Evolutionary conservation across 805 yeast species (phyloP), one percentile per base, ranked within the genome.

Genomic region (Monosporozyma solicola): DNA sequence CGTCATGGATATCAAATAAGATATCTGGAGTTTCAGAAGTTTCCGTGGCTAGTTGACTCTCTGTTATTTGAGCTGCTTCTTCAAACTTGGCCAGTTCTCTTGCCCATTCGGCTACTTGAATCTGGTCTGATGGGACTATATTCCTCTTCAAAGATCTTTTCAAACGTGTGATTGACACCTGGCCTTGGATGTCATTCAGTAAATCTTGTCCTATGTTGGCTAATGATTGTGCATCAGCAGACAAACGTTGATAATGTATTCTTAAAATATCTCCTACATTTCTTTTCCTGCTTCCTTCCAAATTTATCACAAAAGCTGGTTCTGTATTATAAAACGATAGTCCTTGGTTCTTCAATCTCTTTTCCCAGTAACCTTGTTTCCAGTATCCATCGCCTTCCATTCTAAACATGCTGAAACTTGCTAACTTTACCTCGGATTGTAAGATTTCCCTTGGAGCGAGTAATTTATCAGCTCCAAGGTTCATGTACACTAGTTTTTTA

Each of bases 301-400:
- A 74, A 66, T 94, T 95, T 50, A 91, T 84, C 7, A 90, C 87
- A 61, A 82, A 90, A 24, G 87, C 73, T 0, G 97, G 97, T 67
- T 95, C 83, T 57, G 87, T 85, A 61, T 90, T 95, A 66, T 89
- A 86, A 53, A 80, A 84, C 35, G 62, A 60, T 35, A 74, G 71
- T 9, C 76, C 75, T 43, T 80, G 77, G 37, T 77, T 79, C 11
- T 74, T 73, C 45, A 92, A 71, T 27, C 77, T 75, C 3, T 75
- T 74, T 54, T 80, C 72, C 99, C 99, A 92, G 67, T 88, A 92
- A 0, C 97, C 98, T 56, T 81, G 79, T 61, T 89, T 85, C 99
- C 98, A 94, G 70, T 92, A 94, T 3, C 64, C 68, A 0, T 52
- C 39, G 91, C 83, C 97, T 84, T 86, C 41, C 95, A 96, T 0